Evolutionary conservation across 176 grass and related monocot species (phyloP).

Genomic region (Stipa capillata): DNA sequence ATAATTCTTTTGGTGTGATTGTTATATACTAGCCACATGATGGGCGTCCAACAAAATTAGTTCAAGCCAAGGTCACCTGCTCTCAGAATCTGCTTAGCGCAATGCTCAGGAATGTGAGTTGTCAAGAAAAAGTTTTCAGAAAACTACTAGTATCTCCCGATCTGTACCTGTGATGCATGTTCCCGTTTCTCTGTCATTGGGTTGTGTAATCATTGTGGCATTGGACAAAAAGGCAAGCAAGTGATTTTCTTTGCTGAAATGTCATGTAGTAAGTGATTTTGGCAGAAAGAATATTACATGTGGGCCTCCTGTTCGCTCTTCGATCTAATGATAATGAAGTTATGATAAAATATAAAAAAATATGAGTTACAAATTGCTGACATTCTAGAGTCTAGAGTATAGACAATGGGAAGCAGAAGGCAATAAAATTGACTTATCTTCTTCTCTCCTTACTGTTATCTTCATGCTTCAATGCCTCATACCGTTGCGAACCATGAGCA

Average conservation of each 20-base stretch:
- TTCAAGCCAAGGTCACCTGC: conserved; percentile 36
- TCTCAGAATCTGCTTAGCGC: conserved; percentile 40
- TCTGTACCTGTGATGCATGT: conserved; percentile 18
- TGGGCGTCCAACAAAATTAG: conserved; percentile 7
- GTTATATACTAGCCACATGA: conserved; percentile 43
- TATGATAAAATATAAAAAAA: conserved; percentile 18
- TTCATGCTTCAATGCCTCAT: neutral
- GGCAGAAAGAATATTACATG: conserved; percentile 18
- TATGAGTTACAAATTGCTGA: conserved; percentile 18
- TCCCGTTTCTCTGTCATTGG: conserved; percentile 26
- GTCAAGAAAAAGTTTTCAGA: conserved; percentile 13
- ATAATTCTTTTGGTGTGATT: conserved; percentile 24
- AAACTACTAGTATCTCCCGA: neutral
- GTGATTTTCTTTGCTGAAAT: conserved; percentile 30
- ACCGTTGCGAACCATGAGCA: conserved; percentile 4
- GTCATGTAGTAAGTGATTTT: conserved; percentile 13
- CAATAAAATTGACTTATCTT: neutral
- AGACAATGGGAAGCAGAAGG: neutral
- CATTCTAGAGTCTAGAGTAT: conserved; percentile 15
- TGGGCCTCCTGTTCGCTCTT: conserved; percentile 18
- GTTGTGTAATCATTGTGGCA: conserved; percentile 1
- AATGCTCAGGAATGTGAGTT: conserved; percentile 27
- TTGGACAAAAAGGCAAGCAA: neutral
- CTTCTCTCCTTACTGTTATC: conserved; percentile 20
- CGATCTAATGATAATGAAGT: neutral